A percentile compares a stretch with the other conserved stretches of the same genome.
Evolutionary conservation across 176 grass and related monocot genomes (phyloP).

Genomic region (Bothriochloa decipiens): DNA sequence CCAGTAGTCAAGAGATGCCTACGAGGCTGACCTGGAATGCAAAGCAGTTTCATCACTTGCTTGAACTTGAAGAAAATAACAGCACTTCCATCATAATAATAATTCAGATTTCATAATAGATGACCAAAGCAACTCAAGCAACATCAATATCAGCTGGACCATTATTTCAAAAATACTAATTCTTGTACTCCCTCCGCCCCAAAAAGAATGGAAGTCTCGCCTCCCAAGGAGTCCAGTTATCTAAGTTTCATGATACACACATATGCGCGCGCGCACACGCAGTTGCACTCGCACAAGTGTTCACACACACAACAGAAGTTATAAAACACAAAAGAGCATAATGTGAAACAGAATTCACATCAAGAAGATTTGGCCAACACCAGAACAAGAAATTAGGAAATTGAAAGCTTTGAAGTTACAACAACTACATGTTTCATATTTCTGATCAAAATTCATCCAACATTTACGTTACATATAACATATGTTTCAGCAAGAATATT

Average conservation of each 20-base stretch:
- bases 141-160: neutral
- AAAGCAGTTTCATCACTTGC: constrained; percentile 19
- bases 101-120: neutral
- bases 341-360: neutral
- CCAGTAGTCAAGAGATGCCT: constrained; percentile 98
- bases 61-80: constrained; percentile 22
- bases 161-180: neutral
- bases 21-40: constrained; percentile 87
- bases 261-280: neutral
- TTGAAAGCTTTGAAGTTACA: constrained; percentile 8
- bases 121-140: constrained; percentile 10
- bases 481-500: neutral
- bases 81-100: constrained; percentile 21
- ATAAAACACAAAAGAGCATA: neutral
- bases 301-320: neutral
- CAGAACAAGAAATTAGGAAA: neutral
- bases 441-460: neutral
- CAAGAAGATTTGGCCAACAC: neutral
- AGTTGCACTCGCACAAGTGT: neutral
- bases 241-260: neutral
- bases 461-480: neutral
- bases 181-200: neutral
- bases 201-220: neutral
- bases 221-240: neutral
- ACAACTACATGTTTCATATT: constrained; percentile 15